Conservation (phyloP, 768 basidiomycete species). For the Trametopsis cervina region DNA sequence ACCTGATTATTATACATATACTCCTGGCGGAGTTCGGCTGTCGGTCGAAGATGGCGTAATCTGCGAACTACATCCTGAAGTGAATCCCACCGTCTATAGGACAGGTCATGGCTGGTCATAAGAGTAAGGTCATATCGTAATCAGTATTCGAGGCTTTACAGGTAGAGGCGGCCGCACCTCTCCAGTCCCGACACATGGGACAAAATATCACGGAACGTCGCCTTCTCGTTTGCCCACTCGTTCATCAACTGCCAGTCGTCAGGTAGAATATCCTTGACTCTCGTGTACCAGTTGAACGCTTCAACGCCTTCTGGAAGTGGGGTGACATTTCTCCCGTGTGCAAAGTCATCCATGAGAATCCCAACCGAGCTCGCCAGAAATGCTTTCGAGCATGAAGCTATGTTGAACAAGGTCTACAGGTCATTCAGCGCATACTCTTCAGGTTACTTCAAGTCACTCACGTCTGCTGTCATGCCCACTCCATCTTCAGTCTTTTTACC, state of each 20-base stretch:
- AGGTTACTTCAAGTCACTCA: constrained; percentile 3
- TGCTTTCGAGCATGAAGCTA: constrained; percentile 26
- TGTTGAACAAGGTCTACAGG: constrained; percentile 21
- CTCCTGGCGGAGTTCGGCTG: constrained; percentile 29
- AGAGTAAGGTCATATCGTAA: not conserved
- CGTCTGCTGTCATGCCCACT: constrained; percentile 3
- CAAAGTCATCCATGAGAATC: constrained; percentile 25
- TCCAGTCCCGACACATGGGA: constrained; percentile 35
- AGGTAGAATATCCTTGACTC: constrained; percentile 30
- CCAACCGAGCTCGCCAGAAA: constrained; percentile 22
- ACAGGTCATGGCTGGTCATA: constrained; percentile 32
- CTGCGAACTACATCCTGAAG: constrained; percentile 19
- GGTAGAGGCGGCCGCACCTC: constrained; percentile 18
- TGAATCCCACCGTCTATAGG: constrained; percentile 24
- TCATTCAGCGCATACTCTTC: too few species aligned
- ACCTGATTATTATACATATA: constrained; percentile 36
- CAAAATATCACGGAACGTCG: constrained; percentile 30
- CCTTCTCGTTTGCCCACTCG: constrained; percentile 30
- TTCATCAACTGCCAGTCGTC: constrained; percentile 37
- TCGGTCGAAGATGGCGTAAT: constrained; percentile 25
- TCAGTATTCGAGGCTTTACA: too few species aligned
- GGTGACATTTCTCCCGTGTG: constrained; percentile 19
- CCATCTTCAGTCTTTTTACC: constrained; percentile 12
- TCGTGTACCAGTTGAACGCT: constrained; percentile 21
- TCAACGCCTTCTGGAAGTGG: constrained; percentile 15